These are phyloP conservation scores for Prunus salicina DNA, from an alignment of 306 rosid species.

Conservation along the genomic window DNA sequence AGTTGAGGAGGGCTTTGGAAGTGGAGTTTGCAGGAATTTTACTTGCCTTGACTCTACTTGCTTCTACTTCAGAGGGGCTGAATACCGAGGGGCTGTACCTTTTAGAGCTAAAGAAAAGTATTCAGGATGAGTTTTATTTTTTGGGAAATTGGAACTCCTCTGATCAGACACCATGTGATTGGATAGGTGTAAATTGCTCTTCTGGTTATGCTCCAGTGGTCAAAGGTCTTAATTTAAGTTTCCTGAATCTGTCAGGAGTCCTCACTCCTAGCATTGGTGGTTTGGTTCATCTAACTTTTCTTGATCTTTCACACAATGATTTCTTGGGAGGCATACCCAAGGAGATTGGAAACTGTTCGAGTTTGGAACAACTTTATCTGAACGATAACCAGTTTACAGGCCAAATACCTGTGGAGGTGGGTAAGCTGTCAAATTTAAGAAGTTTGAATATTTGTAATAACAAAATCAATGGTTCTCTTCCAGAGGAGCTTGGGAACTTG, in stretches of 20 bases:
- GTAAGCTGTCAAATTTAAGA: conserved; percentile 53
- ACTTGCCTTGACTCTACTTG: conserved; percentile 39
- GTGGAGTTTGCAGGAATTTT: conserved; percentile 43
- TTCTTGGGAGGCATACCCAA: conserved; percentile 60
- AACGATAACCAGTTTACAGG: conserved; percentile 72
- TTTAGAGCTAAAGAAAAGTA: conserved; percentile 56
- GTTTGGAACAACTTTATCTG: conserved; percentile 50
- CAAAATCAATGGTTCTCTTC: conserved; percentile 57
- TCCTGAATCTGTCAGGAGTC: conserved; percentile 67
- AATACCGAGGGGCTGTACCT: conserved; percentile 71
- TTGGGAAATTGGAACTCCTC: conserved; percentile 59
- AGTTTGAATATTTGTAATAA: conserved; percentile 78
- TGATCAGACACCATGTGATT: conserved; percentile 77
- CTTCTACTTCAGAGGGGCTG: conserved; percentile 58
- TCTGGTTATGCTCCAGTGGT: conserved; percentile 45
- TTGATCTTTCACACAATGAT: conserved; percentile 55
- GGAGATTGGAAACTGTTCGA: conserved; percentile 71
- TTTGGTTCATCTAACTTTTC: conserved; percentile 51
- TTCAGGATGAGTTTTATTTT: conserved; percentile 37
- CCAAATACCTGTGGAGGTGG: conserved; percentile 61
- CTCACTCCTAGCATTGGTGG: conserved; percentile 54
- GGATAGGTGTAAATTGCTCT: conserved; percentile 75
- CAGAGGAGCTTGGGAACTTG: conserved; percentile 74
- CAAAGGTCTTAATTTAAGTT: conserved; percentile 50
- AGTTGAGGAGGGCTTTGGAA: conserved; percentile 34